Evolutionary conservation across 177 flowering plant genomes (phyloP).

Genomic region (Vitis hybrid): DNA sequence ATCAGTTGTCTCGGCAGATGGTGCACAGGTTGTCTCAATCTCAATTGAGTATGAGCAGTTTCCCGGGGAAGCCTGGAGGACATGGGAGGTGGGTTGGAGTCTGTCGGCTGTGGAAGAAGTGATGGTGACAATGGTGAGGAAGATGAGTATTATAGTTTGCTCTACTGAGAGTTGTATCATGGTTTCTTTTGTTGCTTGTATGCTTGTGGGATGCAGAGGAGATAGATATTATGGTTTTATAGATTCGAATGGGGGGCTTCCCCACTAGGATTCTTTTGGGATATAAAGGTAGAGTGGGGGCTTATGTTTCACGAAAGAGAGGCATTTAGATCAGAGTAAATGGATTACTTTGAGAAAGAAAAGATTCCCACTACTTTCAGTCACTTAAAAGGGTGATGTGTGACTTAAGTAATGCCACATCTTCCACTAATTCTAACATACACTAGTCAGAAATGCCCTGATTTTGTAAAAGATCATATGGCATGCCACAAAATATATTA

Average conservation of each 20-base stretch:
- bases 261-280: neutral
- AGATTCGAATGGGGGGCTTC: neutral
- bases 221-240: neutral
- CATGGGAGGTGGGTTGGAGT: slow-evolving; percentile 1
- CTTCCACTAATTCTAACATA: no score
- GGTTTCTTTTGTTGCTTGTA: neutral
- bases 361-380: slow-evolving; percentile 8
- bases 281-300: slow-evolving; percentile 2
- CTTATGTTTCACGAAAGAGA: neutral
- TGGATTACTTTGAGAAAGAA: neutral
- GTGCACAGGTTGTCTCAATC: slow-evolving; percentile 22
- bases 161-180: slow-evolving; percentile 1
- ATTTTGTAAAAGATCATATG: no score
- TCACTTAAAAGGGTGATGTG: neutral
- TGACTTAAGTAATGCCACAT: neutral
- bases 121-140: neutral
- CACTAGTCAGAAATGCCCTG: no score
- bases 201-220: neutral
- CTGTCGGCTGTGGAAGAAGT: slow-evolving; percentile 4
- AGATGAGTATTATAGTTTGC: neutral
- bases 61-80: neutral
- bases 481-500: no score
- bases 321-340: neutral
- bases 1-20: slow-evolving; percentile 18
- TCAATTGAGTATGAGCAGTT: slow-evolving; percentile 19